A percentile compares a stretch with the other conserved stretches of the same genome.
These are phyloP conservation scores for Alternaria conjuncta DNA, from an alignment of 2,329 filamentous ascomycete species.

Conservation along the genomic window DNA sequence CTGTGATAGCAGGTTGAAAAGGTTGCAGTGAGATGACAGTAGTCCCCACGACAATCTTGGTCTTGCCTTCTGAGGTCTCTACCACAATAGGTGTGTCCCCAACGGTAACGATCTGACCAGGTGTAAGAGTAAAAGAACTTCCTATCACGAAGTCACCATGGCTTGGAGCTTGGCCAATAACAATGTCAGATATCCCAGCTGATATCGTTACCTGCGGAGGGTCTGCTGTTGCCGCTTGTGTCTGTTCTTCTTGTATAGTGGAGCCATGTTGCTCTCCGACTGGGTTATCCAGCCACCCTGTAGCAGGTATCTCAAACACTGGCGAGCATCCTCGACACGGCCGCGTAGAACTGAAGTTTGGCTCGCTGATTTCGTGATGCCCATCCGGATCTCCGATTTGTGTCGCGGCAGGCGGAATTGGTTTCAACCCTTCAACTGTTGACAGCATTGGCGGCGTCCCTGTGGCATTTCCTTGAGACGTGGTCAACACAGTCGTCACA, in stretches of 20 bases:
- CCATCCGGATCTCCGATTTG: conserved; percentile 35
- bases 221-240: conserved; percentile 2
- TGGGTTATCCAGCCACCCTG: conserved; percentile 30
- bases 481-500: not conserved
- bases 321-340: conserved; percentile 38
- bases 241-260: not conserved
- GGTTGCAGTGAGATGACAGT: conserved; percentile 20
- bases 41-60: conserved; percentile 32
- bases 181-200: conserved; percentile 21
- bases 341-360: conserved; percentile 34
- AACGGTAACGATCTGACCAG: conserved; percentile 29
- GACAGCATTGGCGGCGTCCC: conserved; percentile 21
- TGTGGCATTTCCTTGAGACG: conserved; percentile 9
- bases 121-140: conserved; percentile 25
- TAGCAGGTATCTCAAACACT: conserved; percentile 33
- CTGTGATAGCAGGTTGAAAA: conserved; percentile 18
- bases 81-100: conserved; percentile 34
- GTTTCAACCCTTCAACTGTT: conserved; percentile 31
- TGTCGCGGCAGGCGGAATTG: conserved; percentile 31
- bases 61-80: conserved; percentile 27
- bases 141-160: conserved; percentile 25
- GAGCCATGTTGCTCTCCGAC: conserved; percentile 28
- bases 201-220: conserved; percentile 19
- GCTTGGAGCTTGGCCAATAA: conserved; percentile 21
- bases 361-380: conserved; percentile 41